Percentiles rank a stretch among this genome's conserved stretches.
phyloP scores from a whole-genome alignment of 129 eudicot species.

The Sambucus nigra region DNA sequence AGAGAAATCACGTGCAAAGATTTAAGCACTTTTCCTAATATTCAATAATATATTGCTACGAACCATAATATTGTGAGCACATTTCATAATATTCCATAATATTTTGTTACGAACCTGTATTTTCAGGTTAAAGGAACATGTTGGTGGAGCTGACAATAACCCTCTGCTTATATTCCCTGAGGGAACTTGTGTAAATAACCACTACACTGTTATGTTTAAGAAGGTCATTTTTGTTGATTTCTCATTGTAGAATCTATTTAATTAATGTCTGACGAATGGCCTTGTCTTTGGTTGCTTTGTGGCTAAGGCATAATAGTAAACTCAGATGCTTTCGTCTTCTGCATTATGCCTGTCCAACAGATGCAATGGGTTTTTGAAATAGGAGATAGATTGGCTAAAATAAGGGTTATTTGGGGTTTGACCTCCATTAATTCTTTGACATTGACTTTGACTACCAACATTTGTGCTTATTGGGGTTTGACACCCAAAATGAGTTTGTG shows the following conservation, averaged over 20 bases:
- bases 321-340: background rate
- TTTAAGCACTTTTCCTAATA: too few relatives aligned
- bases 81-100: conserved; percentile 4
- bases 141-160: conserved; percentile 84
- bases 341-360: background rate
- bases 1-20: too few relatives aligned
- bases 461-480: too few relatives aligned
- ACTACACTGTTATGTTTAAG: conserved; percentile 92
- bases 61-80: too few relatives aligned
- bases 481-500: too few relatives aligned
- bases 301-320: too few relatives aligned
- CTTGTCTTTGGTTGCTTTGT: conserved; percentile 9
- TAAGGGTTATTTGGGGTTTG: too few relatives aligned
- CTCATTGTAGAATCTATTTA: conserved; percentile 3
- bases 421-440: too few relatives aligned
- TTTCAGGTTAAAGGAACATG: conserved; percentile 92
- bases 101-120: conserved; percentile 3
- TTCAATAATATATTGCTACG: too few relatives aligned
- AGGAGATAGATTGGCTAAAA: too few relatives aligned
- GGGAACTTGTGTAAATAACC: conserved; percentile 98
- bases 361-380: background rate
- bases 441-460: too few relatives aligned
- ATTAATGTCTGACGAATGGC: background rate
- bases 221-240: conserved; percentile 30
- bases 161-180: conserved; percentile 99